Base-by-base conservation (phyloP, 2,329 filamentous ascomycete genomes). In the Grosmannia serpens region DNA sequence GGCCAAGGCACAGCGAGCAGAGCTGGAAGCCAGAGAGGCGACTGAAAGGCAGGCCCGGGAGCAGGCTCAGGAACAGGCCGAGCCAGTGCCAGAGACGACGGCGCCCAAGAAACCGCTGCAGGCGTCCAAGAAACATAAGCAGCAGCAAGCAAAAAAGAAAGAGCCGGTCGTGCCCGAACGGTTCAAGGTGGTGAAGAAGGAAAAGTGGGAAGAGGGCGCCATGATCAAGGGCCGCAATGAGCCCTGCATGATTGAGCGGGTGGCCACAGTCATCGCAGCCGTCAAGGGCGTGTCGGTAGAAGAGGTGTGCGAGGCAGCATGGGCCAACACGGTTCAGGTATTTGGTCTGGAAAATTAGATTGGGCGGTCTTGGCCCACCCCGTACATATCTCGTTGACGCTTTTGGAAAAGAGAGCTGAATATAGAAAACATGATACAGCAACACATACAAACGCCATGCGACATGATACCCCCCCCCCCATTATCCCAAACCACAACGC, bases 211-310 rank as follows among this genome's bases (percentile, higher is more conserved):
- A 51, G 84, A 89, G 66, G 92, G 91, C 0, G 80, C 79, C 47
- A 92, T 96, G 88, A 82, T 99, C 57, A 99, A 97, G 74, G 90
- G 92, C 0, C 83, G 94, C 61, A 99, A 99, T 69, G 94, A 99
- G 72, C 89, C 92, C 11, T 91, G 87, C 65, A 87, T 82, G 57
- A 96, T 99, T 64, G 84, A 86, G 63, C 84, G 87, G 57, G 88
- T 99, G 17, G 94, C 90, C n/a, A 85, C 87, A 70, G 89, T 92
- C 56, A 85, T 99, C 63, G 92, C 94, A 1, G 84, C 80, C 49
- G 87, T 97, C 63, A 96, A 96, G 71, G 89, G 82, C 0, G 77
- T 96, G 4, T 73, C 79, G 4, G 80, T 95, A 1, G 85, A 95
- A 67, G 87, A 92, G 68, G 86, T 99, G 24, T 89, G 86, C 67